Evolutionary conservation across 2,329 filamentous ascomycete species (phyloP), one percentile per base, ranked within the genome.

Genomic region (Hortaea sp.): DNA sequence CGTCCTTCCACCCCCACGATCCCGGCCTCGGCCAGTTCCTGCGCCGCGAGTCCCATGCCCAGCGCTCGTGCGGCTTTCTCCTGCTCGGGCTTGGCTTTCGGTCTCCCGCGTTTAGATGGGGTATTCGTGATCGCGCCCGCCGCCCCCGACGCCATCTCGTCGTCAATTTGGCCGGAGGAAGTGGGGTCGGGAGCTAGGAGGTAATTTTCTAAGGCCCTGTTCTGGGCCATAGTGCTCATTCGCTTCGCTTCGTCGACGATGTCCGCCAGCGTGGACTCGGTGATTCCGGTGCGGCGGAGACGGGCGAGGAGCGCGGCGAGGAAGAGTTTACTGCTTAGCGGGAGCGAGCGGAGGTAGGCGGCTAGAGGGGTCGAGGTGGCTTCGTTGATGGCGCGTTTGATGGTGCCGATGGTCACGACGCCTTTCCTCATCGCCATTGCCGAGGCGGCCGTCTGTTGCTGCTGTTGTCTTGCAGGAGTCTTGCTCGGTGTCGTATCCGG

Each of bases 331-430:
- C 84, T 82, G 28, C 82, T 77, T 38, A 95, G 75, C 0, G 92
- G 87, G 20, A 97, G 76, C 12, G 81, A 78, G 42, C 88, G 84
- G 32, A 98, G 76, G 60, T 88, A 88, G 63, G 92, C 87, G 62
- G 95, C 90, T 48, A 95, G 72, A 1, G 92, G 92, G 47, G 87
- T 95, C 4, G 85, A 88, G 0, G 90, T 97, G 5, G 90, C 89
- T 69, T 98, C 92, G 58, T 85, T 86, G 65, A 98, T 97, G 32
- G 92, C 92, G 61, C 86, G 82, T 66, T 94, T 94, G 64, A 97
- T 85, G 4, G 88, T 95, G 44, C 85, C 81, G 59, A 97, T 95
- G 1, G 88, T 95, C 37, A 98, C 92, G 43, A 82, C 77, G 32
- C 63, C 64, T 60, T 67, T 69, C 44, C 65, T 69, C 46, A 43